Base-by-base conservation (phyloP, 2,329 filamentous ascomycete genomes). In the Scedosporium apiospermum region DNA sequence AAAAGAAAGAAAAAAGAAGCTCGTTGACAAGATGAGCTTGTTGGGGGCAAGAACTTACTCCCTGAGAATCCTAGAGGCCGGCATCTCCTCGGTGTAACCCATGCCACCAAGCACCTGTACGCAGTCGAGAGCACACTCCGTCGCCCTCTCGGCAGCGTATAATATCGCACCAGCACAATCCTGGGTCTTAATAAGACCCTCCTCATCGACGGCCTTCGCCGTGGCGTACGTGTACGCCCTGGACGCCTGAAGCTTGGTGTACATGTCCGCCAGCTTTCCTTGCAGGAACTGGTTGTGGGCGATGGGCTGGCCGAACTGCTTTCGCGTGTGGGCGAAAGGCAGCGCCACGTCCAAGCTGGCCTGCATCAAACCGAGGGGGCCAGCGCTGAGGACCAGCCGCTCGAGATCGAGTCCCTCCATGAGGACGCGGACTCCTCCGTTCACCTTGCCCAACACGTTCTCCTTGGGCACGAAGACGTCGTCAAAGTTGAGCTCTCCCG, bases 321-420 rank as follows among this genome's bases (percentile, higher is more conserved):
- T 90, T 63, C 95, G 85, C 68, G 89, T 85, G 75, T 99, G 95
- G 1, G 88, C 88, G 72, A 96, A 99, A 0, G 95, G 95, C 51
- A 98, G 82, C 1, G 89, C 86, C 9, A 93, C 82, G 75, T 98
- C 93, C 57, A 98, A 82, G 4, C 88, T 83, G 5, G 92, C 89
- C 80, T 96, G 91, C 95, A 99, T 99, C 66, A 98, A 85, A 46
- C 93, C 95, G 6, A 99, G 76, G 0, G 95, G 93, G 0, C 95
- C 95, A 18, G 93, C 90, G 69, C 88, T 93, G 58, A 99, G 85
- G 1, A 99, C 93, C 3, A 99, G 83, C 12, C 95, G 85, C 76
- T 99, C 95, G 41, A 99, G 84, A 72, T 99, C 95, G 3, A 99
- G 82, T 1, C 95, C 95, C 72, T 96, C 90, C 95, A 99, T 98